These are phyloP conservation scores for Chaetomium fimeti DNA, from an alignment of 495 filamentous ascomycete species.

Conservation along the genomic window DNA sequence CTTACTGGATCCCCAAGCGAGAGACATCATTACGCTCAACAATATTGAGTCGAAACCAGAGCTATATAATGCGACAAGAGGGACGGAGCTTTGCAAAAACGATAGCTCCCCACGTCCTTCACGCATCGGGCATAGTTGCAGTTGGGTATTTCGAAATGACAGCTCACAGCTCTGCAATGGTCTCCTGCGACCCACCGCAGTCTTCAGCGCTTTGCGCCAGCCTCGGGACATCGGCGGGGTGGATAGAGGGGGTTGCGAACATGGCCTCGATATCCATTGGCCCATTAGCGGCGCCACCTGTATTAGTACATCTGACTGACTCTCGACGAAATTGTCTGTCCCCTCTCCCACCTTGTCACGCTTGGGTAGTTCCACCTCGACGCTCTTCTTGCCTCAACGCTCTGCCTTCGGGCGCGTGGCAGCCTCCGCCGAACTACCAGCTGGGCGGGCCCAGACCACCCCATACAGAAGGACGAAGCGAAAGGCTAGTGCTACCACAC, in stretches of 20 bases:
- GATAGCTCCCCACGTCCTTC: background rate
- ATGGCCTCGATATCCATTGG: slow-evolving; percentile 12
- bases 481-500: background rate
- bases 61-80: background rate
- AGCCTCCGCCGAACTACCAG: slow-evolving; percentile 9
- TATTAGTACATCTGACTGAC: background rate
- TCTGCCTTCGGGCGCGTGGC: slow-evolving; percentile 1
- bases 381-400: background rate
- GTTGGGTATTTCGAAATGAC: background rate
- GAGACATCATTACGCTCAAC: background rate
- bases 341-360: background rate
- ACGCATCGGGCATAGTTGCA: background rate
- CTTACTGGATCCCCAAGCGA: background rate
- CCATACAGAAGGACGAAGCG: background rate
- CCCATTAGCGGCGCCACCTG: background rate
- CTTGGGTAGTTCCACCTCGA: background rate
- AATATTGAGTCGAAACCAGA: background rate
- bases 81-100: background rate
- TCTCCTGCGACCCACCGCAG: slow-evolving; percentile 8
- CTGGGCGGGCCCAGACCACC: slow-evolving; percentile 2
- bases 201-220: slow-evolving; percentile 22
- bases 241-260: background rate
- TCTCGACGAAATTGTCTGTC: background rate
- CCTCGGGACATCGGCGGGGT: slow-evolving; percentile 6
- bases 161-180: slow-evolving; percentile 5